phyloP scores from a whole-genome alignment of 805 yeast genomes.

The Teunomyces aglyptinius region DNA sequence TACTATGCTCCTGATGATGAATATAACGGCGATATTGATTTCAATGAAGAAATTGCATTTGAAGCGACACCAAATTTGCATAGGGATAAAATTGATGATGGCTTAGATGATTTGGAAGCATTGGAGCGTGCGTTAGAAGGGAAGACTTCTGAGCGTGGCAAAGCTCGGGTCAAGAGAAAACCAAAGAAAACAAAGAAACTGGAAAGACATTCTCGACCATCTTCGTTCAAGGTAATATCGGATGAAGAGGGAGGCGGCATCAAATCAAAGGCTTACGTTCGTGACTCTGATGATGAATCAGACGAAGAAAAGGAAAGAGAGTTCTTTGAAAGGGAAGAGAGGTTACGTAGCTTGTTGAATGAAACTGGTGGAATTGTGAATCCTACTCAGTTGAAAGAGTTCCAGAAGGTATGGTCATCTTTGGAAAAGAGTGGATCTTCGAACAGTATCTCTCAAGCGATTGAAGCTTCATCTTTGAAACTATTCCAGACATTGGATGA shows the following conservation, averaged over 20 bases:
- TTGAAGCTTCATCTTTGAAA: slow-evolving; percentile 11
- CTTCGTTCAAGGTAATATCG: slow-evolving; percentile 26
- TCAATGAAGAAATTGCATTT: slow-evolving; percentile 23
- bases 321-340: slow-evolving; percentile 57
- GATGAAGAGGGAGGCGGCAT: slow-evolving; percentile 25
- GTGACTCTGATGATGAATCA: slow-evolving; percentile 62
- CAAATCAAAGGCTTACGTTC: slow-evolving; percentile 54
- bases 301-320: slow-evolving; percentile 53
- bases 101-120: slow-evolving; percentile 40
- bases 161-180: slow-evolving; percentile 23
- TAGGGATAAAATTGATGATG: slow-evolving; percentile 8
- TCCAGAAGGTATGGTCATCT: slow-evolving; percentile 30
- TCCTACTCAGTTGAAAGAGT: slow-evolving; percentile 30
- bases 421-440: slow-evolving; percentile 15
- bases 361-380: slow-evolving; percentile 40
- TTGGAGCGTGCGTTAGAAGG: slow-evolving; percentile 18
- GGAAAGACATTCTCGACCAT: slow-evolving; percentile 17
- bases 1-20: slow-evolving; percentile 15
- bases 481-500: neutral
- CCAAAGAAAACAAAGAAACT: slow-evolving; percentile 5
- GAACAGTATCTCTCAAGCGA: slow-evolving; percentile 14
- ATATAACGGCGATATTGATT: slow-evolving; percentile 18
- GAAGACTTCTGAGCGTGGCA: slow-evolving; percentile 15
- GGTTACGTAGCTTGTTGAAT: slow-evolving; percentile 39
- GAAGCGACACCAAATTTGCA: slow-evolving; percentile 9